Percentiles rank a stretch among this genome's conserved stretches.
These are phyloP conservation scores for Phyllosticta citrichinensis DNA, from an alignment of 2,329 filamentous ascomycete genomes.

Conservation along the genomic window DNA sequence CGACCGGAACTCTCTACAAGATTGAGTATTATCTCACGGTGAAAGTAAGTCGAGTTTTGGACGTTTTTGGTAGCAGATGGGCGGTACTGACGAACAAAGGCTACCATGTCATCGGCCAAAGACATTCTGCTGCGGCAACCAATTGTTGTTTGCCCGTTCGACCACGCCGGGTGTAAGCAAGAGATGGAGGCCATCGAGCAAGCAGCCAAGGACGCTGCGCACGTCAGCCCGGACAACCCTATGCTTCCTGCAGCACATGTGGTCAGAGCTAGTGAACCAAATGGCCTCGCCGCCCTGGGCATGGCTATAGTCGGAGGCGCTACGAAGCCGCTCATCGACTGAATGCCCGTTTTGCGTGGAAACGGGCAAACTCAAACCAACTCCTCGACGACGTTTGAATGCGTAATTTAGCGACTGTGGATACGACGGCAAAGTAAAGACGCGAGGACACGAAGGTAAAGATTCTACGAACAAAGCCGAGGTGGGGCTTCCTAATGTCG, in stretches of 20 bases:
- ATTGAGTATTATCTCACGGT: conserved; percentile 95
- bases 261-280: conserved; percentile 64
- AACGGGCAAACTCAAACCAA: not conserved
- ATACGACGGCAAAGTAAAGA: not conserved
- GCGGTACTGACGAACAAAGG: conserved; percentile 42
- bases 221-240: conserved; percentile 80
- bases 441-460: not conserved
- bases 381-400: not conserved
- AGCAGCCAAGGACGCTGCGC: conserved; percentile 82
- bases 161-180: conserved; percentile 91
- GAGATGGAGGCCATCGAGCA: conserved; percentile 98
- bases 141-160: conserved; percentile 90
- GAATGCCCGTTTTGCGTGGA: conserved; percentile 22
- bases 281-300: conserved; percentile 49
- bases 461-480: not conserved
- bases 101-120: conserved; percentile 73
- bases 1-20: conserved; percentile 88
- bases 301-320: conserved; percentile 53
- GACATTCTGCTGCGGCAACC: conserved; percentile 85
- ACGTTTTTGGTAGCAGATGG: not conserved
- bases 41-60: conserved; percentile 53
- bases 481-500: not conserved
- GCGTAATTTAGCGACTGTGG: not conserved
- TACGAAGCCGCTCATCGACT: conserved; percentile 57
- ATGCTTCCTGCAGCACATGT: conserved; percentile 84